Conservation (phyloP, 202 grass and related monocot genomes). For the Brachypodium distachyon region DNA sequence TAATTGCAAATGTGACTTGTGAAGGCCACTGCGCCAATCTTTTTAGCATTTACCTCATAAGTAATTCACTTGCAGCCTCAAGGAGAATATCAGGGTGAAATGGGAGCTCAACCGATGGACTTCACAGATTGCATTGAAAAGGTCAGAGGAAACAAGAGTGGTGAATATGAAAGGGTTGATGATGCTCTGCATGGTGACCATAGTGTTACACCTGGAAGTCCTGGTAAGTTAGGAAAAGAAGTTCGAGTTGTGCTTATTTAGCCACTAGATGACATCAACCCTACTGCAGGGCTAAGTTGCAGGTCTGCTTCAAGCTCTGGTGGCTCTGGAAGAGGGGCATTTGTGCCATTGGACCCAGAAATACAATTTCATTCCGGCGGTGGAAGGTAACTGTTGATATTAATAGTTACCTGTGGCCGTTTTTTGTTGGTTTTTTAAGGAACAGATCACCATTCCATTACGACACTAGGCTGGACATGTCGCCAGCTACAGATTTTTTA, state of each 20-base stretch:
- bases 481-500: no score
- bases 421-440: background rate
- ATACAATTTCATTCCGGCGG: conserved; percentile 21
- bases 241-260: conserved; percentile 3
- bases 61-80: conserved; percentile 44
- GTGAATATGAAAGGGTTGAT: conserved; percentile 33
- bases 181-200: conserved; percentile 27
- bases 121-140: conserved; percentile 47
- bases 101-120: conserved; percentile 21
- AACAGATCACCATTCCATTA: no score
- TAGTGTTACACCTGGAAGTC: conserved; percentile 54
- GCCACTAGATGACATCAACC: conserved; percentile 1
- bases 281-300: conserved; percentile 20
- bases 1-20: no score
- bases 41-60: background rate
- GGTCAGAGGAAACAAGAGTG: conserved; percentile 42
- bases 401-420: background rate
- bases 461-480: no score
- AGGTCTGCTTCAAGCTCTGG: conserved; percentile 55
- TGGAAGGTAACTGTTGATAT: conserved; percentile 27
- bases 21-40: no score
- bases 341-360: conserved; percentile 39
- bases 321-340: conserved; percentile 37
- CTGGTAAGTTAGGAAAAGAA: conserved; percentile 38
- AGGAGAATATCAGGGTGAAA: conserved; percentile 38